Evolutionary conservation across 371 early-diverging fungal species (phyloP), one percentile per base, ranked within the genome.

Genomic region (Apophysomyces variabilis): DNA sequence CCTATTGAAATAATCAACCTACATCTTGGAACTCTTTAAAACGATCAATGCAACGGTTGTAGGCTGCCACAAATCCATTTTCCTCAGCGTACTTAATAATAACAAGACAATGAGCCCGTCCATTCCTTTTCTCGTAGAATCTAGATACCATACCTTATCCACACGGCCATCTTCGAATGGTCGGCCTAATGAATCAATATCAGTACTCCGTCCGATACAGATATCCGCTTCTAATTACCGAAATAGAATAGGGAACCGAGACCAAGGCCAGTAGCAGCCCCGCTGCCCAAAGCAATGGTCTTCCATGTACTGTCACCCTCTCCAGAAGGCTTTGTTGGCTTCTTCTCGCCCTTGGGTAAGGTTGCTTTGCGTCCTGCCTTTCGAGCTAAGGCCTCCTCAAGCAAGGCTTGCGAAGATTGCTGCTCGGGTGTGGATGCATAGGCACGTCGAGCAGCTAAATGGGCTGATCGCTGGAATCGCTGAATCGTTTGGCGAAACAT

Each of bases 331-430:
- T 83, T 85, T 1, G 73, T 70, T 37, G 83, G 85, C 67, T 85
- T 85, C 67, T 78, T 81, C 62, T 82, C 78, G 46, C 85, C 78
- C 60, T 85, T 85, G 38, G 83, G 85, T 7, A 73, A 69, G n/a
- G 83, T 82, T 21, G 82, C 68, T 62, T 69, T 75, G 45, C 38
- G 62, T 37, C 80, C 77, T 14, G 73, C 71, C 61, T 83, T 83
- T 66, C 79, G 77, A 12, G 85, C 79, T 7, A 85, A 73, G 35
- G 74, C 83, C 68, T 85, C 83, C 43, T 79, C 78, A 35, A 82
- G 80, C 13, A 85, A 69, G 35, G 69, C 73, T 54, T 68, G 70
- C 39, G 73, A 61, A 41, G 73, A 16, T 35, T 36, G 36, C 12
- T 26, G 14, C 36, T 50, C 39, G 14, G 63, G 36, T 45, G 39